phyloP scores from a whole-genome alignment of 2,329 filamentous ascomycete genomes.

The Fusarium ramigenum region DNA sequence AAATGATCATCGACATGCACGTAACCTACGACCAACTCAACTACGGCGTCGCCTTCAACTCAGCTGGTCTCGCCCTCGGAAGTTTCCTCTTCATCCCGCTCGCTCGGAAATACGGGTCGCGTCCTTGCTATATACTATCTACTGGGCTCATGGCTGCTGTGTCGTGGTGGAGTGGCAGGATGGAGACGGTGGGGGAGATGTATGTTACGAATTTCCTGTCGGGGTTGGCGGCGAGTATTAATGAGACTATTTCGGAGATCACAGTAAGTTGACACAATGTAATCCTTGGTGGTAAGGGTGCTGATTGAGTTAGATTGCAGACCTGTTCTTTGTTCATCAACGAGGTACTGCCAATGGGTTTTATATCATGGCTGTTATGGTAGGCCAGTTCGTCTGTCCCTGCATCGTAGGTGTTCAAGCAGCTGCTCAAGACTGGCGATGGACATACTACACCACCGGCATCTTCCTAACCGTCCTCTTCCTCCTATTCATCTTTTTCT shows the following conservation, averaged over 20 bases:
- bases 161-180: conserved; percentile 14
- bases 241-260: conserved; percentile 52
- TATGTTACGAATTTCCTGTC: conserved; percentile 40
- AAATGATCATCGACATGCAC: conserved; percentile 41
- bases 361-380: conserved; percentile 46
- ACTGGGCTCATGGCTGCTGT: conserved; percentile 15
- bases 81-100: conserved; percentile 47
- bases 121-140: conserved; percentile 41
- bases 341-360: conserved; percentile 44
- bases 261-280: conserved; percentile 24
- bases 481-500: conserved; percentile 32
- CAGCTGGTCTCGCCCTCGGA: conserved; percentile 43
- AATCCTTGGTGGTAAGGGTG: not conserved
- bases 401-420: conserved; percentile 43
- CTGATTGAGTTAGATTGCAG: conserved; percentile 28
- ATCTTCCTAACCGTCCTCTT: conserved; percentile 34
- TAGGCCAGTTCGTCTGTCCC: conserved; percentile 44
- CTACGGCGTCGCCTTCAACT: conserved; percentile 38
- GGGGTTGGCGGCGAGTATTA: conserved; percentile 50
- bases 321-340: conserved; percentile 48
- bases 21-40: conserved; percentile 40
- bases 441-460: conserved; percentile 37
- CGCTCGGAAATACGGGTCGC: conserved; percentile 45
- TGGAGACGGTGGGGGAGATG: conserved; percentile 28
- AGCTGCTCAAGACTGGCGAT: conserved; percentile 33